A percentile compares a stretch with the other conserved stretches of the same genome.
These are phyloP conservation scores for Candida sonorensis DNA, from an alignment of 805 yeast genomes.

Conservation along the genomic window DNA sequence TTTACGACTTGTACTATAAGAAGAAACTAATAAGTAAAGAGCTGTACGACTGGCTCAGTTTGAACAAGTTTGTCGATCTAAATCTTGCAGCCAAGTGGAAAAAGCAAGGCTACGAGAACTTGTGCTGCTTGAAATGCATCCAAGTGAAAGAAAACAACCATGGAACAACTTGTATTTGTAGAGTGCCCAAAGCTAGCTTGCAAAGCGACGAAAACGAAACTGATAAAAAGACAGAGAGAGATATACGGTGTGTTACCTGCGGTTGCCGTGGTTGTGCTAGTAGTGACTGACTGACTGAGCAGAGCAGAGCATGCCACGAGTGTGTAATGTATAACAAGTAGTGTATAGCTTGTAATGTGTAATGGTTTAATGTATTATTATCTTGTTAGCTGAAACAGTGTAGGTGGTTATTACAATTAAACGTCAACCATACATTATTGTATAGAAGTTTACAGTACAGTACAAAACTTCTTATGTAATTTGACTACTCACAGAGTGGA, in stretches of 20 bases:
- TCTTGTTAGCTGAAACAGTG: too few species aligned
- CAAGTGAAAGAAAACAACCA: conserved; percentile 54
- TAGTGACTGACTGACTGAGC: conserved; percentile 42
- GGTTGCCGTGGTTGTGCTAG: conserved; percentile 86
- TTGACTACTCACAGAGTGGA: too few species aligned
- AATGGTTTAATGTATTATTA: too few species aligned
- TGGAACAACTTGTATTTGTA: conserved; percentile 70
- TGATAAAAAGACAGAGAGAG: conserved; percentile 13
- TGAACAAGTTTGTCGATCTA: conserved; percentile 59
- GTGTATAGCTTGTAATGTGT: too few species aligned
- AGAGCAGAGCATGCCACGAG: too few species aligned
- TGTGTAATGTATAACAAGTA: too few species aligned
- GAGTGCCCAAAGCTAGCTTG: conserved; percentile 67
- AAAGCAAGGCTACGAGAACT: conserved; percentile 66
- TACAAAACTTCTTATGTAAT: too few species aligned
- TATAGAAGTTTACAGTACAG: too few species aligned
- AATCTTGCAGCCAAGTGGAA: conserved; percentile 66
- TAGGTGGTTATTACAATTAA: too few species aligned
- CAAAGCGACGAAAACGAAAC: conserved; percentile 4
- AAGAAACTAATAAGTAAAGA: conserved; percentile 60
- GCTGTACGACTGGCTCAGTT: conserved; percentile 67
- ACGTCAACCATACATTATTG: too few species aligned
- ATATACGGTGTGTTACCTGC: conserved; percentile 63
- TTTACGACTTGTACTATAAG: conserved; percentile 67
- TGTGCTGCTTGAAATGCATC: conserved; percentile 81